A percentile compares a stretch with the other conserved stretches of the same genome.
Conservation (phyloP, 75 land plant genomes). For the Pseudotsuga menziesii region DNA sequence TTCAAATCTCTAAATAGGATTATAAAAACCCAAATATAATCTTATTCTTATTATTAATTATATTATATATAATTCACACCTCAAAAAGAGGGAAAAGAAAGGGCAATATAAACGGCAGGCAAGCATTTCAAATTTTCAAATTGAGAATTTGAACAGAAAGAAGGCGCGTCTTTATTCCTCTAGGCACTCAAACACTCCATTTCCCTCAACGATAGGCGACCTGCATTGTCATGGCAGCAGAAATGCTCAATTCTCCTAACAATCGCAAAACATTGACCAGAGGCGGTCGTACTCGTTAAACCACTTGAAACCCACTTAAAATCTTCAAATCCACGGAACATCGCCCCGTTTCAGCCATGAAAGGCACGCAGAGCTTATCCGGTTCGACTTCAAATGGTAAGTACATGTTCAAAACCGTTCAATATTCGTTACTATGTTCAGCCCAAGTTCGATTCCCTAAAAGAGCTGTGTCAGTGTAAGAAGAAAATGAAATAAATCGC, state of each 20-base stretch:
- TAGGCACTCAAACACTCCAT: not conserved
- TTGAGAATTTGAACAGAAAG: conserved; percentile 5
- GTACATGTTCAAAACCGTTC: not conserved
- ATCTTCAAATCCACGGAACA: not conserved
- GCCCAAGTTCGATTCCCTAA: too few species aligned
- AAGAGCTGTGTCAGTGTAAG: too few species aligned
- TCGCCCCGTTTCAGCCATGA: not conserved
- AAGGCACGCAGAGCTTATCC: not conserved
- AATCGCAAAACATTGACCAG: not conserved
- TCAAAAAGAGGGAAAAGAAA: too few species aligned
- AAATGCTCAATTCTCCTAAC: not conserved
- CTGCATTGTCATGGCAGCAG: not conserved
- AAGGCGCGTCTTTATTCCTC: not conserved
- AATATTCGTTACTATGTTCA: too few species aligned
- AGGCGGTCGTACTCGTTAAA: not conserved
- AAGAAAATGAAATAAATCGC: too few species aligned
- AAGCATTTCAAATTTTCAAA: not conserved
- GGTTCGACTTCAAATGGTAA: conserved; percentile 4
- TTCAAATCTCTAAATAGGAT: too few species aligned
- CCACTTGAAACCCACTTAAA: not conserved
- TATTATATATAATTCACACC: too few species aligned
- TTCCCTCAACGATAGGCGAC: not conserved
- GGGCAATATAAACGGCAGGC: too few species aligned
- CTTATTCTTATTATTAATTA: too few species aligned
- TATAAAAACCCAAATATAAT: too few species aligned